Percentiles rank a stretch among this genome's conserved stretches.
These are phyloP conservation scores for Dictyostelium firmibasis DNA, from an alignment of 78 protist species.

Conservation along the genomic window DNA sequence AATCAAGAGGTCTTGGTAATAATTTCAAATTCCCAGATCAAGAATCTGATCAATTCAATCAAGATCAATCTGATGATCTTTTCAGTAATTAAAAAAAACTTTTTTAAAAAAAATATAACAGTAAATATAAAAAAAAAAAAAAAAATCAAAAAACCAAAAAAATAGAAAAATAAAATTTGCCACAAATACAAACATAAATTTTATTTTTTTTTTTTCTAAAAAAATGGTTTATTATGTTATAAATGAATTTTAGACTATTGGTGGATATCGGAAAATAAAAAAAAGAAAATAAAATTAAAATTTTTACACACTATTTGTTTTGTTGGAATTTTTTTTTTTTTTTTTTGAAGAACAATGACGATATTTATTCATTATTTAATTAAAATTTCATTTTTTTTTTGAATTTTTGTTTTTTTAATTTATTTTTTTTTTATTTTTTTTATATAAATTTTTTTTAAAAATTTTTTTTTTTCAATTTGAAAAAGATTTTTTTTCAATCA, in stretches of 20 bases:
- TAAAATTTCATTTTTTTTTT: not conserved
- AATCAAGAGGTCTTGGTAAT: conserved; percentile 82
- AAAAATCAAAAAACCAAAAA: not conserved
- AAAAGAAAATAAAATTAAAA: not conserved
- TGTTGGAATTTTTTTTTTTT: no score
- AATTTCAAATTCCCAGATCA: conserved; percentile 80
- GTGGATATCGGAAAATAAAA: no score
- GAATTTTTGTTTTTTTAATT: not conserved
- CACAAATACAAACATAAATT: no score
- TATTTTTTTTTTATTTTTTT: not conserved
- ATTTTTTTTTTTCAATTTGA: not conserved
- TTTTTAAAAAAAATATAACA: not conserved
- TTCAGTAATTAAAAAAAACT: conserved; percentile 11
- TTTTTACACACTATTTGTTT: no score
- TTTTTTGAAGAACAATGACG: not conserved
- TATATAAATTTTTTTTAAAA: not conserved
- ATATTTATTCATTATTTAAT: not conserved
- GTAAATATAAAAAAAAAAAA: not conserved
- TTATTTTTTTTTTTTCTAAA: not conserved
- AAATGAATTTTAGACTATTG: no score
- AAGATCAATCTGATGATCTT: conserved; percentile 56
- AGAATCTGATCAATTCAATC: not conserved
- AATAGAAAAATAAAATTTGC: not conserved
- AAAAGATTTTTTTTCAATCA: not conserved
- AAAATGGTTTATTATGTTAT: no score